These are phyloP conservation scores for Salvia splendens DNA, from an alignment of 257 asterid species.

Conservation along the genomic window DNA sequence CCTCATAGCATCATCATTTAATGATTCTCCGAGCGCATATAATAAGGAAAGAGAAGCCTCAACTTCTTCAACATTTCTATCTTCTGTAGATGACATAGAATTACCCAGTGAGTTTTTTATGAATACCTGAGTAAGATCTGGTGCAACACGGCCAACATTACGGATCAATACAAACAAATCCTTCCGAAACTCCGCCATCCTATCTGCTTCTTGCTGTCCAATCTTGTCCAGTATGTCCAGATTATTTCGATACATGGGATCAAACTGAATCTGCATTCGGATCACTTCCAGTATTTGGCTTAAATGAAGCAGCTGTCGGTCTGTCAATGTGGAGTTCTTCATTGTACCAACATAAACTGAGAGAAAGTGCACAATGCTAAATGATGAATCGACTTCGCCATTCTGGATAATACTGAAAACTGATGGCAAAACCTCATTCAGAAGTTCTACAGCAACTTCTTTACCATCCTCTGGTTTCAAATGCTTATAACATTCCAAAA, in stretches of 20 bases:
- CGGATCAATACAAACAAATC: conserved; percentile 78
- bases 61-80: conserved; percentile 82
- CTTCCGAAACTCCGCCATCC: conserved; percentile 89
- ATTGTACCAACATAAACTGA: conserved; percentile 82
- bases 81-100: conserved; percentile 64
- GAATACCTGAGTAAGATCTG: conserved; percentile 74
- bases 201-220: conserved; percentile 89
- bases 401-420: conserved; percentile 73
- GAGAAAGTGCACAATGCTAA: conserved; percentile 84
- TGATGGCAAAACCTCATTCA: conserved; percentile 91
- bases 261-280: conserved; percentile 62
- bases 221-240: conserved; percentile 73
- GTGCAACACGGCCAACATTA: conserved; percentile 83
- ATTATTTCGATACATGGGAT: conserved; percentile 66
- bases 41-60: conserved; percentile 93
- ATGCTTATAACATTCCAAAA: conserved; percentile 75
- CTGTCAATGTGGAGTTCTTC: conserved; percentile 69
- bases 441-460: conserved; percentile 58
- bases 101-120: conserved; percentile 67
- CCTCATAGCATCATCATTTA: conserved; percentile 67
- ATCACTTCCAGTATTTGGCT: conserved; percentile 82
- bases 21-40: conserved; percentile 85
- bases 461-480: conserved; percentile 61
- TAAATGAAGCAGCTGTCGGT: conserved; percentile 69
- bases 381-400: conserved; percentile 65